A percentile compares a stretch with the other conserved stretches of the same genome.
Conservation (phyloP, 768 basidiomycete genomes). For the Paxillus involutus region DNA sequence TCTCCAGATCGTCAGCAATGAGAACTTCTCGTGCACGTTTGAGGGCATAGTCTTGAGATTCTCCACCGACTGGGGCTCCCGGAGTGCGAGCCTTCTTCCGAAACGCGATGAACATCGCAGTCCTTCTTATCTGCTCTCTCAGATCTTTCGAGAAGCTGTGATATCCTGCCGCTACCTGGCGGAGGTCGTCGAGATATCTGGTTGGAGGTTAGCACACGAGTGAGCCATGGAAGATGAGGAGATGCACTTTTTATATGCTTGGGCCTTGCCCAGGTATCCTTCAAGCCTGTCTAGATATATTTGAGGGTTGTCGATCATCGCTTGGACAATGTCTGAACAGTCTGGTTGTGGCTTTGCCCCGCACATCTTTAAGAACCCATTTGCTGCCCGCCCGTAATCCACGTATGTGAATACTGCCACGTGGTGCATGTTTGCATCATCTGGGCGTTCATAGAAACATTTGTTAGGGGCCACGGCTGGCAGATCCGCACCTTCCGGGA, state of each 20-base stretch:
- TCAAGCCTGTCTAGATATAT: slow-evolving; percentile 55
- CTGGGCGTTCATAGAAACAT: slow-evolving; percentile 55
- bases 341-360: slow-evolving; percentile 83
- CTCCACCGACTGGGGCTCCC: slow-evolving; percentile 26
- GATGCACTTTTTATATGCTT: neutral
- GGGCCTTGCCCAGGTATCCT: neutral
- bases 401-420: slow-evolving; percentile 80
- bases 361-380: slow-evolving; percentile 76
- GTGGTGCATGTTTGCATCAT: slow-evolving; percentile 49
- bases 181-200: slow-evolving; percentile 77
- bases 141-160: slow-evolving; percentile 39
- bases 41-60: slow-evolving; percentile 55
- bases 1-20: slow-evolving; percentile 79
- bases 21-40: slow-evolving; percentile 64
- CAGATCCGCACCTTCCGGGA: neutral
- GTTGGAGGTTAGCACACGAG: neutral
- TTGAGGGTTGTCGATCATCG: slow-evolving; percentile 61
- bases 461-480: slow-evolving; percentile 47
- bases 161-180: slow-evolving; percentile 74
- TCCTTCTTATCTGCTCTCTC: slow-evolving; percentile 57
- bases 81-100: slow-evolving; percentile 38
- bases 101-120: slow-evolving; percentile 68
- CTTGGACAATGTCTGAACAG: slow-evolving; percentile 70
- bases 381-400: slow-evolving; percentile 76
- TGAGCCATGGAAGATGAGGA: neutral